Base-by-base conservation (phyloP, 352 stramenopile species). In the Poterioochromonas sp. region DNA sequence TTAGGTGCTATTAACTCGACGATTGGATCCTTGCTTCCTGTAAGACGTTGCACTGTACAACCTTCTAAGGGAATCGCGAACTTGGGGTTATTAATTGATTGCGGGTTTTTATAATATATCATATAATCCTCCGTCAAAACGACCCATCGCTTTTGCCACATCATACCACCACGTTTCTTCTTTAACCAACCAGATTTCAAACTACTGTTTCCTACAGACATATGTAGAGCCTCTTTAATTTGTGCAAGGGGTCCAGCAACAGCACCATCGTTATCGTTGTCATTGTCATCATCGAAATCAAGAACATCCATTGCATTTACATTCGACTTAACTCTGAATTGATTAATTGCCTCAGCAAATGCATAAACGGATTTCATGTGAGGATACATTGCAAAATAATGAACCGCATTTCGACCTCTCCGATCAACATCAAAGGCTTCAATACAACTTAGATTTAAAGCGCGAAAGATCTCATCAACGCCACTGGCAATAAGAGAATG, bases 101-200 rank as follows among this genome's bases (percentile, higher is more conserved):
- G 18, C 60, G 26, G 20, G n/a, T 32, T 62, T 32, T 80, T 73
- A 40, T 80, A 80, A 54, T 80, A 80, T 37, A 64, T 44, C 12
- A 80, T 53, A 39, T 80, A 51, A 53, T 73, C 79, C 32, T 80
- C 62, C 15, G 76, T 80, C 29, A 80, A 78, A n/a, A 80, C 69
- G 26, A 51, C 60, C 76, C 76, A 80, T 73, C 76, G 70, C 26
- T 37, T 40, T 74, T 77, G 15, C 15, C 60, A 35, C 69, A 76
- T 43, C 8, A 69, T 54, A 43, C 69, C 29, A 53, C 62, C 62
- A 44, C 65, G 65, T 74, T 58, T 54, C 40, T 74, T 74, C 40
- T 74, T 74, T 39, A 74, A 54, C 65, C 65, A 74, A 39, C 65
- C 65, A 34, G 49, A 1, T 39, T 54, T 53, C n/a, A 74, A 32